phyloP scores from a whole-genome alignment of 2,329 filamentous ascomycete genomes.

The Colletotrichum coccodes region DNA sequence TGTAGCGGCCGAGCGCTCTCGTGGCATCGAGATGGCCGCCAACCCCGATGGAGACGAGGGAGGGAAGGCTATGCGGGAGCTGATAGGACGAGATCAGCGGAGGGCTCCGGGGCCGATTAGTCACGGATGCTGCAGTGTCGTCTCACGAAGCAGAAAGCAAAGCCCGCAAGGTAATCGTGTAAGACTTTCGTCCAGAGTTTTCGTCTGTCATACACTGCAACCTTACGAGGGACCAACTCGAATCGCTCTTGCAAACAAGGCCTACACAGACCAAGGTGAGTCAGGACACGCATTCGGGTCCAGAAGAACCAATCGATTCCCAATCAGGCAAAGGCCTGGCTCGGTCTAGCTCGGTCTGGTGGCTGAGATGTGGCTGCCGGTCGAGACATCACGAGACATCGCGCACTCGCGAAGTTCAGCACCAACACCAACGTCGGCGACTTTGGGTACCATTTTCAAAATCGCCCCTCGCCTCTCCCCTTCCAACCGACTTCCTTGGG shows the following conservation, averaged over 20 bases:
- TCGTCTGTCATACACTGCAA: not conserved
- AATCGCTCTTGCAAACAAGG: no score
- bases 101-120: not conserved
- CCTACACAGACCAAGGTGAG: not conserved
- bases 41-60: not conserved
- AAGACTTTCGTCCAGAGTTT: not conserved
- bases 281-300: not conserved
- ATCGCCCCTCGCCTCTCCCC: no score
- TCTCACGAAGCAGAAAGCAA: slow-evolving; percentile 8
- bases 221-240: no score
- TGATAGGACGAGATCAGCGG: not conserved
- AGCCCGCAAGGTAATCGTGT: not conserved
- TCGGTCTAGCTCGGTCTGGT: slow-evolving; percentile 1
- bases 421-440: not conserved
- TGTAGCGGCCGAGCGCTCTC: not conserved
- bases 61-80: not conserved
- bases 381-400: slow-evolving; percentile 1
- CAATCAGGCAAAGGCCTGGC: not conserved
- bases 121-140: slow-evolving; percentile 14
- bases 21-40: slow-evolving; percentile 4
- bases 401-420: not conserved
- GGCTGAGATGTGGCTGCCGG: slow-evolving; percentile 19
- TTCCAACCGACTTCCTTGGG: no score
- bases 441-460: not conserved
- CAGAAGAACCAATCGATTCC: not conserved